Conservation (phyloP, 2,329 filamentous ascomycete genomes). For the Arthrobotrys iridis region DNA sequence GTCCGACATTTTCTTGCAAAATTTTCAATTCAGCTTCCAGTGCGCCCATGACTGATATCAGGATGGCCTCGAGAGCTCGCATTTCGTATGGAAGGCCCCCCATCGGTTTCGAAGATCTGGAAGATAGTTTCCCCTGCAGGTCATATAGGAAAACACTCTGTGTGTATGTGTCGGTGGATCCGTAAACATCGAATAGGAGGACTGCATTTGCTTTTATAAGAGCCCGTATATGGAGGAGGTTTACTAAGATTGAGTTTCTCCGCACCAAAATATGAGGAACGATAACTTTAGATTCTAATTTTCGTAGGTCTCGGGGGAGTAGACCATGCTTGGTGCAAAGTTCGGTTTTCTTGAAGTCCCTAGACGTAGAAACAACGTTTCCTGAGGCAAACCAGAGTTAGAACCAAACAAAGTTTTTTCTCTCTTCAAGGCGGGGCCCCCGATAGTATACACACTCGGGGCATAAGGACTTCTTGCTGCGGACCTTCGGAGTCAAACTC, state of each 20-base stretch:
- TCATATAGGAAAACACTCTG: constrained; percentile 99
- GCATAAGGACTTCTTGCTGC: constrained; percentile 34
- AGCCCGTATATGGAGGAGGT: constrained; percentile 93
- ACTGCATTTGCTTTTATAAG: constrained; percentile 95
- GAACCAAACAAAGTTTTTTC: background rate
- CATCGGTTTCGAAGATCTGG: constrained; percentile 67
- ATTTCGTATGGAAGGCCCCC: constrained; percentile 90
- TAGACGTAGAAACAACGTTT: constrained; percentile 89
- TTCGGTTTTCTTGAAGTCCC: constrained; percentile 97
- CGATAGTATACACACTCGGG: constrained; percentile 3
- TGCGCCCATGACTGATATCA: constrained; percentile 91
- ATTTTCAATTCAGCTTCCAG: constrained; percentile 94
- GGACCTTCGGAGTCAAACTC: constrained; percentile 88
- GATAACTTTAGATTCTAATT: constrained; percentile 95
- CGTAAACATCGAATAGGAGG: constrained; percentile 94
- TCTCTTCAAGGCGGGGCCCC: constrained; percentile 7
- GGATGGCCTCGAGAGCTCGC: constrained; percentile 89
- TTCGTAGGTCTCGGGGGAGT: constrained; percentile 90
- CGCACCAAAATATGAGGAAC: constrained; percentile 90
- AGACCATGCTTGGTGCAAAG: constrained; percentile 96
- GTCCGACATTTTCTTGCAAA: constrained; percentile 89
- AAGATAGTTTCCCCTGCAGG: constrained; percentile 80
- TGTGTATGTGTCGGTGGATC: constrained; percentile 90
- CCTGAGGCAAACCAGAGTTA: constrained; percentile 32
- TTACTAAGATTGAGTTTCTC: constrained; percentile 90